Evolutionary conservation across 352 stramenopile genomes (phyloP), one percentile per base, ranked within the genome.

Genomic region (Globisporangium heterothallicum): DNA sequence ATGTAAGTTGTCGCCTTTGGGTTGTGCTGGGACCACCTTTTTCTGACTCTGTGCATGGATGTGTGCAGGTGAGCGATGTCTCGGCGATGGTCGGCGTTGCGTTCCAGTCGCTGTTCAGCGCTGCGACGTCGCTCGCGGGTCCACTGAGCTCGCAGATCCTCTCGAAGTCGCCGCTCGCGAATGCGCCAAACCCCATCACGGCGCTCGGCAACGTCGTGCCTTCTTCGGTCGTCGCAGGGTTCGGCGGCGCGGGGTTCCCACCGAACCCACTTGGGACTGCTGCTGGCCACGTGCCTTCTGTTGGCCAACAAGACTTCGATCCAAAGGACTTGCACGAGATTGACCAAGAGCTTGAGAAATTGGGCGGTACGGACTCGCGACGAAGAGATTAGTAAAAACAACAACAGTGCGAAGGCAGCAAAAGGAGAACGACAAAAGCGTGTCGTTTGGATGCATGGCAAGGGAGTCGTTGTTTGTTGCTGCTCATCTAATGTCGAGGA

Each of bases 171-270:
- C 83, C 82, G 49, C 58, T 93, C 24, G 72, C 52, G 27, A 63
- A 70, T 10, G 64, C 89, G n/a, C 80, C 83, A 6, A 93, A 93
- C 66, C 83, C 83, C 47, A 86, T 93, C 56, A 73, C 74, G 4
- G 73, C 74, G 27, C 49, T 91, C 18, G 69, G 71, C 47, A 78
- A 61, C 29, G 56, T 79, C 21, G 46, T 88, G 40, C 75, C 74
- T 5, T 32, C 72, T 9, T 78, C 68, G 1, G 34, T 88, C 16
- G 63, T 75, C 4, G 74, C 72, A 9, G 63, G 68, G 38, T 48
- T 86, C 32, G 65, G 66, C 16, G 64, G 66, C 1, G 57, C 56
- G 22, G 59, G 73, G 13, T 66, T 88, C 42, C 69, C 69, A 21
- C 25, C 58, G 7, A 74, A 72, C 59, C 67, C 70, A 16, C 64